Percentiles rank a stretch among this genome's conserved stretches.
Conservation (phyloP, 2,329 filamentous ascomycete genomes). For the Penicillium digitatum region DNA sequence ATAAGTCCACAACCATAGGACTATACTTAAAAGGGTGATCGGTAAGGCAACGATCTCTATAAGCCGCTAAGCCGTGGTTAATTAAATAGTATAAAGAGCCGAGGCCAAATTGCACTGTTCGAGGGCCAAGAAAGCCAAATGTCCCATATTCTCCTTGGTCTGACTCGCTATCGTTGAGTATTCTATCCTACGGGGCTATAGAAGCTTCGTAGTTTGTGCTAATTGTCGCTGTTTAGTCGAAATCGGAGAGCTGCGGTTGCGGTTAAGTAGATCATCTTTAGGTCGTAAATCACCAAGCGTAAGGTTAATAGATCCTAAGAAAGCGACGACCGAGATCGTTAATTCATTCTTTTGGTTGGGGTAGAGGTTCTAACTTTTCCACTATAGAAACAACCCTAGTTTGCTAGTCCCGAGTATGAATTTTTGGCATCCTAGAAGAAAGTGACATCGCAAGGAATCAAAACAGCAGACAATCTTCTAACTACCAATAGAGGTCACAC, state of each 20-base stretch:
- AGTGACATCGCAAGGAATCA: too few relatives aligned
- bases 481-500: too few relatives aligned
- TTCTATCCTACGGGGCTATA: constrained; percentile 25
- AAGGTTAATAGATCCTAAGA: constrained; percentile 34
- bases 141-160: constrained; percentile 20
- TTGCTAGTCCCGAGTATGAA: too few relatives aligned
- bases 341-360: constrained; percentile 24
- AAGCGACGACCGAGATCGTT: constrained; percentile 32
- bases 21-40: constrained; percentile 25
- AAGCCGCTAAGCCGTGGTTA: constrained; percentile 32
- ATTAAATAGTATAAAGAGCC: constrained; percentile 32
- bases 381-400: too few relatives aligned
- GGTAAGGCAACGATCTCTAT: constrained; percentile 25
- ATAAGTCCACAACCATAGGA: constrained; percentile 12
- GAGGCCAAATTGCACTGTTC: constrained; percentile 33
- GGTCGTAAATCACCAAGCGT: constrained; percentile 33
- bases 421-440: too few relatives aligned
- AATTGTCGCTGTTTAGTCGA: constrained; percentile 28
- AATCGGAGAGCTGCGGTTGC: constrained; percentile 28
- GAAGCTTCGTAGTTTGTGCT: constrained; percentile 27
- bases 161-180: constrained; percentile 22
- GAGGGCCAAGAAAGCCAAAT: constrained; percentile 24
- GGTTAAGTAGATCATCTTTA: constrained; percentile 31
- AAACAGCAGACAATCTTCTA: too few relatives aligned
- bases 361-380: too few relatives aligned